Evolutionary conservation across 768 basidiomycete species (phyloP).

Genomic region (Leccinum subtestaceum): DNA sequence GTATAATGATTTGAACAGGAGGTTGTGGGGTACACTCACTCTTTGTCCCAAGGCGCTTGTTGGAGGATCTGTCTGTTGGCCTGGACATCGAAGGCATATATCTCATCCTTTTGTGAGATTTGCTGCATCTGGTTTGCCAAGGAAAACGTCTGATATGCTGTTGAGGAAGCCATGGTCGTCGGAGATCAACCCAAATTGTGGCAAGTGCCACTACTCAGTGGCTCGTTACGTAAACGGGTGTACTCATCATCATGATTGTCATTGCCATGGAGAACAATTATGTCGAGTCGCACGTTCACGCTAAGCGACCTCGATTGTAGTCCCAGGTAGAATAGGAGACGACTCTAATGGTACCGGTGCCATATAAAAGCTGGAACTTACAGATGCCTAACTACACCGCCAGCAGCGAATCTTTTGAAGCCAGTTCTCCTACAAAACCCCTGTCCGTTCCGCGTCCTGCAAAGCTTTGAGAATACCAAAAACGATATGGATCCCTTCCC

Average conservation of each 20-base stretch:
- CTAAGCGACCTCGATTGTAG: no score
- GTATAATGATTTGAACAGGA: background rate
- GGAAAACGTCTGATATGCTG: slow-evolving; percentile 71
- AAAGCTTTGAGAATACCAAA: slow-evolving; percentile 34
- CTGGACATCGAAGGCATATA: slow-evolving; percentile 71
- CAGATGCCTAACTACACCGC: slow-evolving; percentile 1
- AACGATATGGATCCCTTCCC: slow-evolving; percentile 46
- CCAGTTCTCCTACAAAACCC: background rate
- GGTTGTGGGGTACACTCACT: slow-evolving; percentile 49
- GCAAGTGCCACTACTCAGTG: background rate
- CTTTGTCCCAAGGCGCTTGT: slow-evolving; percentile 80
- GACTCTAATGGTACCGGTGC: background rate
- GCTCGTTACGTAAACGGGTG: background rate
- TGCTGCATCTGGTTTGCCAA: slow-evolving; percentile 69
- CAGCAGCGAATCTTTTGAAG: slow-evolving; percentile 4
- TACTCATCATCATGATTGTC: no score
- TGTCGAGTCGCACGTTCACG: no score
- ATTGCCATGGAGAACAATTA: no score
- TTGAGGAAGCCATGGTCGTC: slow-evolving; percentile 41
- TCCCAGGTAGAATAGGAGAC: background rate
- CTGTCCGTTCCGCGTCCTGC: slow-evolving; percentile 33
- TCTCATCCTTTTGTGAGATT: slow-evolving; percentile 72
- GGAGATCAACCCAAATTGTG: background rate
- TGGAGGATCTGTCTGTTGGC: slow-evolving; percentile 64
- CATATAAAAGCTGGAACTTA: background rate